A percentile compares a stretch with the other conserved stretches of the same genome.
Evolutionary conservation across 257 asterid genomes (phyloP).

Genomic region (Mitragyna speciosa): DNA sequence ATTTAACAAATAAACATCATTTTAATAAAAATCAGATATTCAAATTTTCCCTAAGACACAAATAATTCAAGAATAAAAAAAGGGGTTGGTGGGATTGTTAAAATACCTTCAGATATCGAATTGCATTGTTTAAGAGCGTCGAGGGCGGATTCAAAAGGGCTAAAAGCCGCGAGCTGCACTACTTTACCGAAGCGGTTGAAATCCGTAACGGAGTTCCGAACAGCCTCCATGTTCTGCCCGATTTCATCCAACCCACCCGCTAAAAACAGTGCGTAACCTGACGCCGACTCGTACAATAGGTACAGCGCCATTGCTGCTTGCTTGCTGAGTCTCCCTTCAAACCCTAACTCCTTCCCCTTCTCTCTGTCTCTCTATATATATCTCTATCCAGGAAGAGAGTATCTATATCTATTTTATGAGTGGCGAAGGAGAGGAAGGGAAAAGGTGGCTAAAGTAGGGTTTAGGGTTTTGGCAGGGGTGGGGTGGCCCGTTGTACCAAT

Average conservation of each 20-base stretch:
- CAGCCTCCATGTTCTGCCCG: slow-evolving; percentile 85
- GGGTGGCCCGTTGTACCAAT: neutral
- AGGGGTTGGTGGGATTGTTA: too few relatives aligned
- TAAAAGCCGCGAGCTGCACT: slow-evolving; percentile 66
- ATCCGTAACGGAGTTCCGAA: slow-evolving; percentile 69
- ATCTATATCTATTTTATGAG: neutral
- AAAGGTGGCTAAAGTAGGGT: neutral
- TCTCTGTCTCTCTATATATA: neutral
- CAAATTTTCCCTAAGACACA: neutral
- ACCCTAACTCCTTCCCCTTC: neutral
- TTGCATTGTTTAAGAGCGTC: slow-evolving; percentile 93
- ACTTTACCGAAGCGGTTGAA: slow-evolving; percentile 80
- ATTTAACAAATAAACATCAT: too few relatives aligned
- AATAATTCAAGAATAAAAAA: too few relatives aligned
- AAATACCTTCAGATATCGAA: slow-evolving; percentile 81
- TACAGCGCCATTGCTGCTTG: slow-evolving; percentile 50
- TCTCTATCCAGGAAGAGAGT: too few relatives aligned
- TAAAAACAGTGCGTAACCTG: slow-evolving; percentile 61
- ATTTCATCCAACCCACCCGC: slow-evolving; percentile 84
- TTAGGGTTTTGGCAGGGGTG: neutral
- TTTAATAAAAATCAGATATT: neutral
- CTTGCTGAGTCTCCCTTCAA: neutral
- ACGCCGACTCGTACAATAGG: slow-evolving; percentile 74
- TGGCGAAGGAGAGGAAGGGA: neutral
- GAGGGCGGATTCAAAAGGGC: slow-evolving; percentile 79